Percentiles rank a stretch among this genome's conserved stretches.
phyloP scores from a whole-genome alignment of 305 asterid species.

The Fraxinus platypoda region DNA sequence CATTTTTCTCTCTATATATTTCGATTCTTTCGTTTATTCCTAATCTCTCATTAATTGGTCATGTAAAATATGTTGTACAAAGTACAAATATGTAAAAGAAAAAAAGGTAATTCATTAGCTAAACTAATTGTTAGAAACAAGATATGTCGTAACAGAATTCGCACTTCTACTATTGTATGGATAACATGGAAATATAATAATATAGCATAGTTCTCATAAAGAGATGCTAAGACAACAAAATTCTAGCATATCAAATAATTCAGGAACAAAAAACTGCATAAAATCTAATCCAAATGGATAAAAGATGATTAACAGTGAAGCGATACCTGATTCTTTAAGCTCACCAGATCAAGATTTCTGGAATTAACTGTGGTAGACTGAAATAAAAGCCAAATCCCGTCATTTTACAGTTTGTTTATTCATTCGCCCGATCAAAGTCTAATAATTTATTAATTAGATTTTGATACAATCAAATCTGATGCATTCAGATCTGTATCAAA shows the following conservation, averaged over 20 bases:
- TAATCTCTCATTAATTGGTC: neutral
- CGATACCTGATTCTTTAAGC: constrained; percentile 18
- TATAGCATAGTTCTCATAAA: neutral
- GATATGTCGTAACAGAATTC: too few species aligned
- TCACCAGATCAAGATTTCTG: constrained; percentile 32
- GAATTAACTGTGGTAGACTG: neutral
- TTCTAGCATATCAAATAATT: neutral
- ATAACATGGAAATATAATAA: too few species aligned
- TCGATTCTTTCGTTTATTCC: neutral
- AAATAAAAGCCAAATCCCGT: constrained; percentile 19
- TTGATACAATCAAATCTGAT: neutral
- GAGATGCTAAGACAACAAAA: neutral
- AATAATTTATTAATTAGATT: neutral
- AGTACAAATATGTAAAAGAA: too few species aligned
- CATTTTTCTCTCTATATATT: neutral
- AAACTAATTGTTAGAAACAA: too few species aligned
- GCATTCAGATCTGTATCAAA: neutral
- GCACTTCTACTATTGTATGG: too few species aligned
- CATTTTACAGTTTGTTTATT: neutral
- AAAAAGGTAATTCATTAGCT: too few species aligned
- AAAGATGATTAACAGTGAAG: neutral
- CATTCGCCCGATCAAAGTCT: neutral
- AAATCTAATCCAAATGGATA: neutral
- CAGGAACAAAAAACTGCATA: neutral
- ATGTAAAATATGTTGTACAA: neutral